Conservation (phyloP, 805 yeast genomes). For the Ogataea allantospora region DNA sequence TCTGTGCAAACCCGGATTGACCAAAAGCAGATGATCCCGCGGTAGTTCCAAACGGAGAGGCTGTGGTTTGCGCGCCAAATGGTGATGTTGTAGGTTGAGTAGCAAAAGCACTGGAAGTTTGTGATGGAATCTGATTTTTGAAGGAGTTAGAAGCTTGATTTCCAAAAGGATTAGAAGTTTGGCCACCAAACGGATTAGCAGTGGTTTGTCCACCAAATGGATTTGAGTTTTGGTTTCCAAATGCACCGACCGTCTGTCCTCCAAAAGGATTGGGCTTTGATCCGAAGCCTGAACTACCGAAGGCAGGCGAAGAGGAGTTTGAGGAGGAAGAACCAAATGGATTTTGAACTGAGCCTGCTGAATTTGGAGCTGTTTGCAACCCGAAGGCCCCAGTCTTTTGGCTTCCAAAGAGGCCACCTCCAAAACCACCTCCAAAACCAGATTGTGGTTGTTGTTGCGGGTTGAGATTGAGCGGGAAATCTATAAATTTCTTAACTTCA, state of each 20-base stretch:
- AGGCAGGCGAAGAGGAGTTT: constrained; percentile 6
- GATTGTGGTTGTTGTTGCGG: constrained; percentile 1
- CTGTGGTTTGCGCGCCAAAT: too few species aligned
- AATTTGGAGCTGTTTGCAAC: constrained; percentile 1
- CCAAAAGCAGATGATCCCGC: constrained; percentile 9
- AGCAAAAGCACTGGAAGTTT: too few species aligned
- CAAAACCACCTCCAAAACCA: constrained; percentile 6
- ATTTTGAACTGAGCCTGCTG: constrained; percentile 10
- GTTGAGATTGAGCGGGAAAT: constrained; percentile 31
- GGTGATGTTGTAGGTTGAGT: too few species aligned
- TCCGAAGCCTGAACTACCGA: constrained; percentile 19
- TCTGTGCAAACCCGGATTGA: not conserved
- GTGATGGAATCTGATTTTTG: too few species aligned
- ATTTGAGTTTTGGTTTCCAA: constrained; percentile 19
- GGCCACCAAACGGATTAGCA: constrained; percentile 11
- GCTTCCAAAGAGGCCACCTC: constrained; percentile 3
- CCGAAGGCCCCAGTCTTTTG: not conserved
- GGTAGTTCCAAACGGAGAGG: too few species aligned
- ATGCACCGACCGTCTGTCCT: constrained; percentile 19
- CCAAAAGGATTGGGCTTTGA: constrained; percentile 12
- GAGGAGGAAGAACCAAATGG: constrained; percentile 14
- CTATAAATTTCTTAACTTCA: constrained; percentile 33
- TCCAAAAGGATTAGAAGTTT: constrained; percentile 1
- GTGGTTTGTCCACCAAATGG: constrained; percentile 13
- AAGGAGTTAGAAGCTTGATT: too few species aligned